A percentile compares a stretch with the other conserved stretches of the same genome.
Conservation (phyloP, 2,329 filamentous ascomycete genomes). For the Xylariaceae sp. region DNA sequence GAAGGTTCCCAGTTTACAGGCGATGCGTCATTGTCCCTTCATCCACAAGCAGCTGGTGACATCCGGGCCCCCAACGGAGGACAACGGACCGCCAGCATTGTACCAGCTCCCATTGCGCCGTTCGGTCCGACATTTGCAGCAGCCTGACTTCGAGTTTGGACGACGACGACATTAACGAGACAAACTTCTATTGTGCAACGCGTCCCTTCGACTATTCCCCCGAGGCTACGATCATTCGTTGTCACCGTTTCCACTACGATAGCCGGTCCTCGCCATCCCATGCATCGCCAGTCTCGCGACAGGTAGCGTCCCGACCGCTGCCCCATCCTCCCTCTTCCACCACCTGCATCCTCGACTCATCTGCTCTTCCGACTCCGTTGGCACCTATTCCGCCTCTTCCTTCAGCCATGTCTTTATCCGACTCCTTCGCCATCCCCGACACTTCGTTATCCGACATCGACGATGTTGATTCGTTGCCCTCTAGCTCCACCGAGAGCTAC, state of each 20-base stretch:
- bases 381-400: slow-evolving; percentile 22
- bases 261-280: slow-evolving; percentile 11
- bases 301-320: slow-evolving; percentile 24
- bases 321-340: slow-evolving; percentile 3
- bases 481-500: slow-evolving; percentile 51
- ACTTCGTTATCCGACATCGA: slow-evolving; percentile 49
- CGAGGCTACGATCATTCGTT: not conserved
- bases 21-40: too few relatives aligned
- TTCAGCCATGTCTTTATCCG: slow-evolving; percentile 38
- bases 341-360: not conserved
- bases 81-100: too few relatives aligned
- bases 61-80: too few relatives aligned
- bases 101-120: too few relatives aligned
- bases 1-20: too few relatives aligned
- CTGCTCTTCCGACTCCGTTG: not conserved
- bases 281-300: slow-evolving; percentile 23
- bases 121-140: too few relatives aligned
- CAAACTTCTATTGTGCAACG: too few relatives aligned
- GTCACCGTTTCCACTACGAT: not conserved
- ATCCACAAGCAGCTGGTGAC: too few relatives aligned
- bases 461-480: slow-evolving; percentile 64
- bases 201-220: not conserved
- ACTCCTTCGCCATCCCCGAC: slow-evolving; percentile 53
- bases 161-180: slow-evolving; percentile 1
- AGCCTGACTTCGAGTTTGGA: not conserved